These are phyloP conservation scores for Pleurotus salmoneostramineus DNA, from an alignment of 768 basidiomycete genomes.

Conservation along the genomic window DNA sequence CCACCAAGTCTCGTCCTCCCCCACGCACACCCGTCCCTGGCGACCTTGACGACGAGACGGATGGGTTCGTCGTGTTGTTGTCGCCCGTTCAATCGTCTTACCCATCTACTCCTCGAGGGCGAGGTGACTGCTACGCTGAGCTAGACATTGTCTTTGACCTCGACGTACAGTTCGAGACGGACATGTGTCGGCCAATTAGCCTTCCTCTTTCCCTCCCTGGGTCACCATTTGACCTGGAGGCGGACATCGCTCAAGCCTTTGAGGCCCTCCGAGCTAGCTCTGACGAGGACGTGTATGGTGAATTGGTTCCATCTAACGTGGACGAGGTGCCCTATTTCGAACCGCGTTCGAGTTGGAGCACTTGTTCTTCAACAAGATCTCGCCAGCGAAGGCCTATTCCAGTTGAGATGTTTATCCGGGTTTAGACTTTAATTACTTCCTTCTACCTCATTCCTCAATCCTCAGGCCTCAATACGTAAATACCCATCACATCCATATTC, in stretches of 20 bases:
- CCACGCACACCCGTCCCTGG: constrained; percentile 1
- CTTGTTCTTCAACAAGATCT: no score
- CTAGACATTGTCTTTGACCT: constrained; percentile 26
- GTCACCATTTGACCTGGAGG: constrained; percentile 37
- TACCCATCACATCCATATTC: no score
- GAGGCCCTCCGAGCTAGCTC: constrained; percentile 23
- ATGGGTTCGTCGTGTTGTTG: neutral
- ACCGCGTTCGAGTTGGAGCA: no score
- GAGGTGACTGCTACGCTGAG: constrained; percentile 18
- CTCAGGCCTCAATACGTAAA: no score
- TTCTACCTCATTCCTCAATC: no score
- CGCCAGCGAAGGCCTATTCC: no score
- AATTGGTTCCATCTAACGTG: no score
- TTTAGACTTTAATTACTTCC: no score
- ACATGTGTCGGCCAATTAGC: constrained; percentile 28
- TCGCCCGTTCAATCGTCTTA: constrained; percentile 15
- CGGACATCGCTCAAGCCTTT: constrained; percentile 31
- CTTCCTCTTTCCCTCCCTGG: constrained; percentile 37
- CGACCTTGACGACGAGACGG: neutral
- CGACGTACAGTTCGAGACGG: constrained; percentile 32
- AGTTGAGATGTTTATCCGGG: no score
- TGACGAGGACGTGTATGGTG: no score
- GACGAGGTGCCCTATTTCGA: no score
- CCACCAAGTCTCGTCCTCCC: neutral
- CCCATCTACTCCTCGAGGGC: constrained; percentile 30